Conservation (phyloP, 2,329 filamentous ascomycete species). For the Neobulgaria alba region DNA sequence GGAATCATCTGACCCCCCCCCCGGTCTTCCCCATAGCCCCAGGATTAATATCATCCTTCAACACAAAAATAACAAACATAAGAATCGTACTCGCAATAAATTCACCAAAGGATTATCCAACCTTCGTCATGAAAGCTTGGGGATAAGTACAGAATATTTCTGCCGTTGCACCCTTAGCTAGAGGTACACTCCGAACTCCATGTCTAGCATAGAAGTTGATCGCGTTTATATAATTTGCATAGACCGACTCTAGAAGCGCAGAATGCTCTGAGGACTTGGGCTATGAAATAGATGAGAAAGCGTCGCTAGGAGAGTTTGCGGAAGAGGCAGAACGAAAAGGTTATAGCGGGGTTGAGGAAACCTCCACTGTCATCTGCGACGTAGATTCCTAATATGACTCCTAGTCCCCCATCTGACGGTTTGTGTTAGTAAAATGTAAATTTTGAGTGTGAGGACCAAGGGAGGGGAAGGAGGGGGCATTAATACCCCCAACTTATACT, state of each 20-base stretch:
- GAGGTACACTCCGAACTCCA: slow-evolving; percentile 53
- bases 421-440: not conserved
- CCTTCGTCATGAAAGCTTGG: slow-evolving; percentile 54
- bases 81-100: slow-evolving; percentile 59
- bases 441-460: not conserved
- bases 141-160: slow-evolving; percentile 70
- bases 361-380: slow-evolving; percentile 56
- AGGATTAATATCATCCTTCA: slow-evolving; percentile 46
- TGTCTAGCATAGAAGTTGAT: slow-evolving; percentile 57
- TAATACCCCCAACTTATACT: slow-evolving; percentile 23
- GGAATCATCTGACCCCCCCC: slow-evolving; percentile 44
- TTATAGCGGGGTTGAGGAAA: slow-evolving; percentile 65
- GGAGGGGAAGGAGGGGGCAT: no score
- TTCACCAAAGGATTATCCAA: slow-evolving; percentile 63
- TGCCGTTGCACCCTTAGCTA: slow-evolving; percentile 50
- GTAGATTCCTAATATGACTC: slow-evolving; percentile 63
- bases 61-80: slow-evolving; percentile 64
- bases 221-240: slow-evolving; percentile 55
- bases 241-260: slow-evolving; percentile 49
- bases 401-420: slow-evolving; percentile 37
- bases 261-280: slow-evolving; percentile 61
- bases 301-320: slow-evolving; percentile 61
- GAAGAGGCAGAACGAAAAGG: slow-evolving; percentile 59
- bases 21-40: slow-evolving; percentile 27
- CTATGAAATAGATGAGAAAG: slow-evolving; percentile 57